A percentile compares a stretch with the other conserved stretches of the same genome.
These are phyloP conservation scores for Drechmeria coniospora DNA, from an alignment of 2,329 filamentous ascomycete genomes.

Conservation along the genomic window DNA sequence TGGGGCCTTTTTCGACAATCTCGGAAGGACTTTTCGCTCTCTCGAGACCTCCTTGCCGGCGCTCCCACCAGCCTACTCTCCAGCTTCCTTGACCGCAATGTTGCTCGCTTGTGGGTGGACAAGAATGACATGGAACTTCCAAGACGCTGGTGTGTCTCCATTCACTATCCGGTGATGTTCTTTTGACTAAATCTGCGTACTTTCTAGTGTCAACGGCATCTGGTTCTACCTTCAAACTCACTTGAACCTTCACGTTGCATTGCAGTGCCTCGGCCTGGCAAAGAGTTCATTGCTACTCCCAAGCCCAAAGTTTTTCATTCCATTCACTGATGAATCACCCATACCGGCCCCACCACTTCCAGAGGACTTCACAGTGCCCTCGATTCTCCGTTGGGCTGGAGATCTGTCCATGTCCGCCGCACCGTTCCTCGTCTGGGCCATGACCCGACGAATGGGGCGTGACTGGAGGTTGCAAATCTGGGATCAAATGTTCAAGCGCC, in stretches of 20 bases:
- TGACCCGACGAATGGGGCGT: constrained; percentile 23
- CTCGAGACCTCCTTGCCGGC: constrained; percentile 16
- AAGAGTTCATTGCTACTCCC: constrained; percentile 27
- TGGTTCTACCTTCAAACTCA: constrained; percentile 32
- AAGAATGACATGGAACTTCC: constrained; percentile 9
- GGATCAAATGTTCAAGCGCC: constrained; percentile 19
- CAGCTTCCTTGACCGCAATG: constrained; percentile 13
- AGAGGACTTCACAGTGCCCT: constrained; percentile 19
- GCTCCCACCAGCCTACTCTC: constrained; percentile 14
- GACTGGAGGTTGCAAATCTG: constrained; percentile 21
- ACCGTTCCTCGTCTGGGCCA: constrained; percentile 31
- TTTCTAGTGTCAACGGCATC: constrained; percentile 13
- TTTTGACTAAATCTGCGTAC: constrained; percentile 6
- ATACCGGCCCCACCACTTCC: constrained; percentile 29
- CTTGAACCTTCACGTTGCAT: constrained; percentile 33
- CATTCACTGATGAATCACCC: constrained; percentile 35
- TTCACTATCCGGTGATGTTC: not conserved
- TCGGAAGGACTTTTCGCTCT: constrained; percentile 14
- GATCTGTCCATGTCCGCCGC: constrained; percentile 24
- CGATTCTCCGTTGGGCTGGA: constrained; percentile 28
- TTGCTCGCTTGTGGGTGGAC: constrained; percentile 11
- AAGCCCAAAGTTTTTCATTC: constrained; percentile 33
- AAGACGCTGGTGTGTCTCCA: constrained; percentile 13
- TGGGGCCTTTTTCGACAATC: constrained; percentile 22
- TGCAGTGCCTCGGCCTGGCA: constrained; percentile 35